A percentile compares a stretch with the other conserved stretches of the same genome.
Evolutionary conservation across 2,329 filamentous ascomycete genomes (phyloP).

Genomic region (Alternaria incomplexa): DNA sequence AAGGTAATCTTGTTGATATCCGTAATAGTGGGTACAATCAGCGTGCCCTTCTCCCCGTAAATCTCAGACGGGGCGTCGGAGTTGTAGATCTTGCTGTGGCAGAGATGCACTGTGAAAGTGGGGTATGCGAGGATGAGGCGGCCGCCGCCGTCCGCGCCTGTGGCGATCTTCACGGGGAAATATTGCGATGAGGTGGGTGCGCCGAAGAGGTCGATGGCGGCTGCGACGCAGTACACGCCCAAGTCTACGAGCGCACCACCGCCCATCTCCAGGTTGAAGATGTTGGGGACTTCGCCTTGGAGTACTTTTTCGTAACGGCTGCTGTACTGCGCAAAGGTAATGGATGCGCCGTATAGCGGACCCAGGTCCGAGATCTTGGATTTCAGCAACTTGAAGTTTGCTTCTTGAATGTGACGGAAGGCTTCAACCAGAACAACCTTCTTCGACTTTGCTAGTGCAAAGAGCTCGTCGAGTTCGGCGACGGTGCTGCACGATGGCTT

Average conservation of each 20-base stretch:
- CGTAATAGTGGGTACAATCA: constrained; percentile 53
- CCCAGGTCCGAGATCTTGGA: constrained; percentile 48
- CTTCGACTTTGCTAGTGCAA: constrained; percentile 50
- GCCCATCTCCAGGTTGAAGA: constrained; percentile 56
- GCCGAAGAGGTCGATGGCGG: constrained; percentile 57
- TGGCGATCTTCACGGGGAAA: constrained; percentile 51
- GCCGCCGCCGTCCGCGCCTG: constrained; percentile 57
- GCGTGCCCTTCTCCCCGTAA: constrained; percentile 56
- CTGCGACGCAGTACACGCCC: constrained; percentile 56
- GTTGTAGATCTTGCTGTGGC: constrained; percentile 52
- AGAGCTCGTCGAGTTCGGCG: constrained; percentile 52
- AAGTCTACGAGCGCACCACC: constrained; percentile 57
- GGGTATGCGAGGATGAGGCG: constrained; percentile 53
- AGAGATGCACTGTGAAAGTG: constrained; percentile 52
- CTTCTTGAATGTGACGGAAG: constrained; percentile 58
- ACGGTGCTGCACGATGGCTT: constrained; percentile 56
- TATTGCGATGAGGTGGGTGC: constrained; percentile 51
- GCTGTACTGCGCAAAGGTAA: constrained; percentile 55
- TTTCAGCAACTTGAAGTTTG: constrained; percentile 55
- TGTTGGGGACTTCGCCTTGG: constrained; percentile 54
- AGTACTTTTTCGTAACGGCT: constrained; percentile 56
- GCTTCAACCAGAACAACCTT: constrained; percentile 56
- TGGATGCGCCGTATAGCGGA: constrained; percentile 52
- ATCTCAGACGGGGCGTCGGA: constrained; percentile 54
- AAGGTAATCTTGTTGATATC: constrained; percentile 53